These are phyloP conservation scores for Sclerotinia borealis DNA, from an alignment of 2,329 filamentous ascomycete genomes.

Conservation along the genomic window DNA sequence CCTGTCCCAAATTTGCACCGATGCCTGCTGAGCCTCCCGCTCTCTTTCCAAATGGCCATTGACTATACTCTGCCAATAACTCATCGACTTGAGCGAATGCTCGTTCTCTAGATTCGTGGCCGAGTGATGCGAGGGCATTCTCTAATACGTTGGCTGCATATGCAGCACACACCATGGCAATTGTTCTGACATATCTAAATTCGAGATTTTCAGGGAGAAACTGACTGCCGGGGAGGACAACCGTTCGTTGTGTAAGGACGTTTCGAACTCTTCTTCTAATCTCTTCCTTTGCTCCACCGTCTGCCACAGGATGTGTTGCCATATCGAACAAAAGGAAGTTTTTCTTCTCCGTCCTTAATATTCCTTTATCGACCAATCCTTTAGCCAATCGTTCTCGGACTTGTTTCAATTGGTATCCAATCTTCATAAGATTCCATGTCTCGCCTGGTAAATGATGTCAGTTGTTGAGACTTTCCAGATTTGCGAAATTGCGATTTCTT, in stretches of 20 bases:
- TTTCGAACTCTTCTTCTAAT: constrained; percentile 88
- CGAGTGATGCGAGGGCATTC: constrained; percentile 89
- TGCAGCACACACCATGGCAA: constrained; percentile 94
- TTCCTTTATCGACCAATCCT: constrained; percentile 96
- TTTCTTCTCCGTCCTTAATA: constrained; percentile 95
- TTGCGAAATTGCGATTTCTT: constrained; percentile 15
- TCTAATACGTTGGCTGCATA: constrained; percentile 98
- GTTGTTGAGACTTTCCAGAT: constrained; percentile 2
- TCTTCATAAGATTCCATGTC: constrained; percentile 99
- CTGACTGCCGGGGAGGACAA: constrained; percentile 78
- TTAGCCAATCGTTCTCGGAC: constrained; percentile 96
- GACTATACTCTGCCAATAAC: constrained; percentile 89
- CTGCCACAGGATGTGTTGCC: constrained; percentile 96
- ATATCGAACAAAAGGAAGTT: constrained; percentile 99
- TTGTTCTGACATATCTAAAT: constrained; percentile 85
- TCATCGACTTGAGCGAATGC: constrained; percentile 98
- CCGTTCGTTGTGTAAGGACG: constrained; percentile 86
- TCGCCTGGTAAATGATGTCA: constrained; percentile 56
- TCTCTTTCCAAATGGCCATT: constrained; percentile 91
- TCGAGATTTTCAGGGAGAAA: constrained; percentile 93
- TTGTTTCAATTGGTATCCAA: constrained; percentile 98
- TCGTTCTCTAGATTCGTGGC: constrained; percentile 87
- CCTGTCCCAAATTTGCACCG: constrained; percentile 84
- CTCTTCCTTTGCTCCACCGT: constrained; percentile 95
- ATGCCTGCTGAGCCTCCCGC: constrained; percentile 69